These are phyloP conservation scores for Russula sp. DNA, from an alignment of 768 basidiomycete genomes.

Conservation along the genomic window DNA sequence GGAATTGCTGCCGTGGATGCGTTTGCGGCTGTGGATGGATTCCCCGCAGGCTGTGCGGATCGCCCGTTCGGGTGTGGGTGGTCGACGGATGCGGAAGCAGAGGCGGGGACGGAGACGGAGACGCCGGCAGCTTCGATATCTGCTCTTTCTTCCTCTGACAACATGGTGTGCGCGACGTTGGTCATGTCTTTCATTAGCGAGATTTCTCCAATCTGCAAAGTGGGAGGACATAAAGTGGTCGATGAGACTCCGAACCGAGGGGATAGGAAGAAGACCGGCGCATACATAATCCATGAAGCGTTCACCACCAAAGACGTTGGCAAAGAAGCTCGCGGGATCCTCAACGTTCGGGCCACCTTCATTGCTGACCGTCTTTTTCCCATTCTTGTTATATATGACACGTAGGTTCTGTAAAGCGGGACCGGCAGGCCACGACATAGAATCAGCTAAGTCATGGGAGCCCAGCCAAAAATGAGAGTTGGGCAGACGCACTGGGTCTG, in stretches of 20 bases:
- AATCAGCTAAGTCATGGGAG: neutral
- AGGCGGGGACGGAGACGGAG: constrained; percentile 21
- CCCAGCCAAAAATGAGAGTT: neutral
- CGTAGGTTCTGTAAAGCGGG: constrained; percentile 61
- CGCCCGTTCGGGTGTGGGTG: neutral
- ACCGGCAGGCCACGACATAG: neutral
- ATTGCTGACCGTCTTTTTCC: constrained; percentile 81
- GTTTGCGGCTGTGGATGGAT: neutral
- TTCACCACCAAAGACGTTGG: constrained; percentile 93
- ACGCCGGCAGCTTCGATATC: constrained; percentile 36
- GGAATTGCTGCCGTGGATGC: neutral
- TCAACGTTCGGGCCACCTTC: constrained; percentile 76
- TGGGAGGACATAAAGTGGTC: neutral
- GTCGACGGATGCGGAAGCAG: neutral
- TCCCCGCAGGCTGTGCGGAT: neutral
- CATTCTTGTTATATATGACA: constrained; percentile 91
- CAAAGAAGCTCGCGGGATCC: constrained; percentile 92
- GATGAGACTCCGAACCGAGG: constrained; percentile 1
- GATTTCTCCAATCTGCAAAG: constrained; percentile 88
- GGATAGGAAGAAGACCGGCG: neutral
- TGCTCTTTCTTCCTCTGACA: constrained; percentile 88
- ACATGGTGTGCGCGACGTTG: constrained; percentile 74
- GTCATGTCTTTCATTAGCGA: constrained; percentile 93
- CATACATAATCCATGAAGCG: constrained; percentile 83
- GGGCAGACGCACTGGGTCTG: constrained; percentile 52